Evolutionary conservation across 73 alveolate genomes (phyloP), one percentile per base, ranked within the genome.

Genomic region (Paraurostyla sp.): DNA sequence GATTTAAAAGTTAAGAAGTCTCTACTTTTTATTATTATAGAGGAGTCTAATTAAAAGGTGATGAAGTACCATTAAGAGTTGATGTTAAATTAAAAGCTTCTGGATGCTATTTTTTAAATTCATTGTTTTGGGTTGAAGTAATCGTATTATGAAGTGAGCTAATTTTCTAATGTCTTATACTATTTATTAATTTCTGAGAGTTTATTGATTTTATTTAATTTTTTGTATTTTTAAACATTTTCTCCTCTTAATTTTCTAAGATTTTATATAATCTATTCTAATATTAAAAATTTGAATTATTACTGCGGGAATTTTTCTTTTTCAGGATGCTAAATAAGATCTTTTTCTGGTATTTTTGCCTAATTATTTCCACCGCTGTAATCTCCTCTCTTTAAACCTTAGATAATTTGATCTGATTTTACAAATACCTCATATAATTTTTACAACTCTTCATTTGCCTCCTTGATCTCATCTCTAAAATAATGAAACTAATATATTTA

Each of bases 331-430:
- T 27, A 2, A 38, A 65, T 38, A 6, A 65, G 4, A 40, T 65
- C 82, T 65, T 73, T 23, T 73, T 73, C 41, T 3, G 86, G 86
- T 6, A 73, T 73, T 2, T 73, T 23, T 4, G 32, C 60, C 1
- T 4, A 9, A 48, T 48, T 48, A 18, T 46, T 73, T 11, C 56
- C 86, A 0, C 86, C 86, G 25, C 71, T 48, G 30, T 43, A 73
- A 45, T 73, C 86, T 40, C 86, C 86, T 73, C 86, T 73, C 46
- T 73, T 18, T n/a, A 73, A 29, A 18, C 86, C 86, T 43, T 45
- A 23, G 2, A 73, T 46, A 23, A 73, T 73, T 36, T 73, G 50
- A 27, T 73, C 86, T 73, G 42, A 45, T 73, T 73, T 73, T 3
- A 43, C 20, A 27, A 25, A 43, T 22, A 73, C 52, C 27, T 73